Base-by-base conservation (phyloP, 2,329 filamentous ascomycete species). In the Talaromyces verruculosus region DNA sequence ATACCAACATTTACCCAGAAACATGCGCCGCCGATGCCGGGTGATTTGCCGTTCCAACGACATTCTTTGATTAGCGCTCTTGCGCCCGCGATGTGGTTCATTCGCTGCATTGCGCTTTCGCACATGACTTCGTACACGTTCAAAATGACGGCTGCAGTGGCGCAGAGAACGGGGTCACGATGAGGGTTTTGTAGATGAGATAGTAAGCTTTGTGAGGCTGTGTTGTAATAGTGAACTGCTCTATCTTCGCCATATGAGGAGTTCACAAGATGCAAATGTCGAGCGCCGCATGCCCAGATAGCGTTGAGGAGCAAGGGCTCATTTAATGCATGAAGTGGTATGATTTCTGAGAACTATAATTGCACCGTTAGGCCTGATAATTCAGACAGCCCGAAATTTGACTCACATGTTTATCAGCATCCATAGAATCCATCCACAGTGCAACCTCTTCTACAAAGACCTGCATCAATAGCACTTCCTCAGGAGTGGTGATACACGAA, bases 71-170 rank as follows among this genome's bases (percentile, higher is more conserved):
- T 93, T 60, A 97, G 82, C 1, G 92, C 92, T 63, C 92, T 86
- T 10, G 92, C 92, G 5, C 92, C 92, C 0, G 91, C 89, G 70
- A 94, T 93, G 73, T 97, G 93, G 71, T 91, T 93, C 89, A 95
- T 94, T n/a, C 90, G 85, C 71, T 92, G 88, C 43, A 89, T 82
- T 5, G 90, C 88, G 70, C 87, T 87, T 73, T 94, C 91, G 59
- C 88, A 92, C 92, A 97, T 96, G 71, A 93, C 89, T 77, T 97
- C 93, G 78, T 96, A 97, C 3, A 96, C 91, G 71, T 96, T 94
- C 37, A 98, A 84, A 7, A 96, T 89, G 15, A 96, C 89, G 2
- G 94, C 93, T 0, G 92, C 92, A 0, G 91, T 91, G 7, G 93
- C 92, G 76, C 93, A 97, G 63, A 96, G 88, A 33, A 89, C 87